Evolutionary conservation across 2,329 filamentous ascomycete genomes (phyloP).

Genomic region (Tolypocladium endophyticum): DNA sequence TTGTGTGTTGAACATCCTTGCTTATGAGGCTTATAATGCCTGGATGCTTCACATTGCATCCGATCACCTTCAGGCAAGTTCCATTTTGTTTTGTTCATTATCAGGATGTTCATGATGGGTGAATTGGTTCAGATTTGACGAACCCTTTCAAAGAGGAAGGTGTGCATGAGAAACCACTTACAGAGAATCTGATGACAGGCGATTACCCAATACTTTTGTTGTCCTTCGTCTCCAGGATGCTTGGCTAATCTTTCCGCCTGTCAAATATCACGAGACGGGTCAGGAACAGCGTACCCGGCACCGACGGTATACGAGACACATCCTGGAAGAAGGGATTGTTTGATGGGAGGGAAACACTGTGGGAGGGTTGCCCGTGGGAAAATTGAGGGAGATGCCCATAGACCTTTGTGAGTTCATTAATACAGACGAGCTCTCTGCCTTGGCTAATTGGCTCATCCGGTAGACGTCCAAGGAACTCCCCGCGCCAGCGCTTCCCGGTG

Average conservation of each 20-base stretch:
- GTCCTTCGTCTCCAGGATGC: not conserved
- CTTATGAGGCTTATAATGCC: not conserved
- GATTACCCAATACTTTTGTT: fast-evolving
- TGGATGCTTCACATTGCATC: not conserved
- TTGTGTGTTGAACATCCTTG: not conserved
- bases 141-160: not conserved
- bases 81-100: not conserved
- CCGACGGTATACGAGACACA: not conserved
- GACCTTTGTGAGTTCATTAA: too few species aligned
- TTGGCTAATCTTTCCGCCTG: not conserved
- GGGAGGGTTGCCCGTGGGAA: too few species aligned
- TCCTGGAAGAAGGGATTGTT: not conserved
- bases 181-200: not conserved
- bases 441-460: too few species aligned
- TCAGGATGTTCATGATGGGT: not conserved
- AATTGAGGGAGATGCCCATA: too few species aligned
- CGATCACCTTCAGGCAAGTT: not conserved
- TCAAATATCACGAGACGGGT: not conserved
- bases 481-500: too few species aligned
- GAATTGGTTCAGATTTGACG: not conserved
- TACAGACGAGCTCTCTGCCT: too few species aligned
- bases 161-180: not conserved
- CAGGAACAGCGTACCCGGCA: not conserved
- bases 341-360: not conserved
- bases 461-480: too few species aligned